phyloP scores from a whole-genome alignment of 2,329 filamentous ascomycete species.

The Pseudocercospora fijiensis region DNA sequence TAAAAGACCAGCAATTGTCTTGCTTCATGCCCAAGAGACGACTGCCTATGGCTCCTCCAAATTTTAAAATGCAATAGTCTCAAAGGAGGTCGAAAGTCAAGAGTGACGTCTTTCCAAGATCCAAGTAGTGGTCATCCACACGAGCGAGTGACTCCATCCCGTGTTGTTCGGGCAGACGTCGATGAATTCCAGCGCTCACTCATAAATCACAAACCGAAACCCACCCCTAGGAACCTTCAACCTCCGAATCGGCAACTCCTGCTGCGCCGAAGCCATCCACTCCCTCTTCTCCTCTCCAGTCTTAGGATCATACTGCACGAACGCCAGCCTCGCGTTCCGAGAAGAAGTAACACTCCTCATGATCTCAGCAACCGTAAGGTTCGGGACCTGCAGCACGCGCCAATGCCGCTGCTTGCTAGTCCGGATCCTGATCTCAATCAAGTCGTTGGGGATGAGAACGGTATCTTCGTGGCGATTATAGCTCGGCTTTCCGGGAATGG shows the following conservation, averaged over 20 bases:
- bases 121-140: too few species aligned
- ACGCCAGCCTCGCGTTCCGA: not conserved
- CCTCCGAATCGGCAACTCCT: not conserved
- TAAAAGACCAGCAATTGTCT: too few species aligned
- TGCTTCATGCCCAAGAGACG: too few species aligned
- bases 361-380: not conserved
- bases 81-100: too few species aligned
- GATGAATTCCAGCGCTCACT: not conserved
- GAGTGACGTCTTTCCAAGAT: too few species aligned
- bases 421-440: not conserved
- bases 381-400: not conserved
- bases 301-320: not conserved
- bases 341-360: not conserved
- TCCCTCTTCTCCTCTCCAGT: not conserved
- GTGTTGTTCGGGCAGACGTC: too few species aligned
- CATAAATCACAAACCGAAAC: conserved; percentile 5
- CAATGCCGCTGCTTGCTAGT: conserved; percentile 1
- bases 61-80: too few species aligned
- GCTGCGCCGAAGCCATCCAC: not conserved
- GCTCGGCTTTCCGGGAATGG: not conserved
- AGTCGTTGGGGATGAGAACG: not conserved
- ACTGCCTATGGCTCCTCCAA: too few species aligned
- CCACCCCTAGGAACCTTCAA: not conserved
- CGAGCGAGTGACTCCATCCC: too few species aligned
- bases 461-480: not conserved